These are phyloP conservation scores for Suhomyces coccinellae DNA, from an alignment of 1,139 yeast species.

Conservation along the genomic window DNA sequence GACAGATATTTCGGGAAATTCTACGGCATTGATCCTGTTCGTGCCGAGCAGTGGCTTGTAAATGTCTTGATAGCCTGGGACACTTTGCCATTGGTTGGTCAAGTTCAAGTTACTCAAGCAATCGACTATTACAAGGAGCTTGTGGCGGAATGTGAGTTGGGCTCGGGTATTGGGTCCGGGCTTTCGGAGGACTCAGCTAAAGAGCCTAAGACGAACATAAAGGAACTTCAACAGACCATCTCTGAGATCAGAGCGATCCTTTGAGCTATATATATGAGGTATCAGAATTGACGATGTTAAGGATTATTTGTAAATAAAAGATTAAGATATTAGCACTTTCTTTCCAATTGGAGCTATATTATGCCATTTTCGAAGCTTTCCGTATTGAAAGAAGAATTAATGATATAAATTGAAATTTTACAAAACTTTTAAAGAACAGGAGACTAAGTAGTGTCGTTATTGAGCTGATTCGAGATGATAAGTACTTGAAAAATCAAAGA, in stretches of 20 bases:
- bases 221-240: background rate
- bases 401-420: too few species aligned
- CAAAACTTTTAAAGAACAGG: too few species aligned
- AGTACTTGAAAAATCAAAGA: too few species aligned
- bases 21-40: constrained; percentile 13
- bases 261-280: background rate
- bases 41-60: constrained; percentile 19
- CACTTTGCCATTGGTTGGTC: constrained; percentile 10
- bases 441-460: too few species aligned
- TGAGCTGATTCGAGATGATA: too few species aligned
- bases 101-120: constrained; percentile 12
- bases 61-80: constrained; percentile 14
- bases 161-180: background rate
- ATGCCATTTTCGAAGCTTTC: too few species aligned
- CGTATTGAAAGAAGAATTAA: too few species aligned
- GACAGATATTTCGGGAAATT: constrained; percentile 20
- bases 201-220: background rate
- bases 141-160: constrained; percentile 9
- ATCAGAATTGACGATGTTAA: too few species aligned
- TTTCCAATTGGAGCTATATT: too few species aligned
- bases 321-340: too few species aligned
- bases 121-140: constrained; percentile 12
- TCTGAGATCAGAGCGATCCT: background rate
- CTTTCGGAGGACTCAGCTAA: background rate
- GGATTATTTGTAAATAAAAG: too few species aligned